Evolutionary conservation across 2,329 filamentous ascomycete species (phyloP), one percentile per base, ranked within the genome.

Genomic region (Ophiostoma sp.): DNA sequence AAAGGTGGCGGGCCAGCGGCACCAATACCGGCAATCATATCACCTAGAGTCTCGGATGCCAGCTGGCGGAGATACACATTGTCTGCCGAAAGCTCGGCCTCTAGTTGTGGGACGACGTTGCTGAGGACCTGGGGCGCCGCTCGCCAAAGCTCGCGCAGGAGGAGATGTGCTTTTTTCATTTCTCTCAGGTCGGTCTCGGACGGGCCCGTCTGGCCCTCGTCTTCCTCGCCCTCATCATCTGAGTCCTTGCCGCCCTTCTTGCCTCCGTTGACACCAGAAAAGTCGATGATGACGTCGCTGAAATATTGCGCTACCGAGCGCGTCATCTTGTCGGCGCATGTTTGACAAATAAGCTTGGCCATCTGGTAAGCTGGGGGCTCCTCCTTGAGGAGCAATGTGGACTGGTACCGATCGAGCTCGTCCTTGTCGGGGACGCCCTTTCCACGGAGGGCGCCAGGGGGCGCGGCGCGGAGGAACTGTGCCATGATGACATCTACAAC

Each of bases 231-330:
- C 27, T 89, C 88, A 40, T 85, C 70, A 38, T 71, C 69, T 5
- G 68, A 66, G 27, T 67, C 67, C 27, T 70, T 68, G 11, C 18
- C 66, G n/a, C 18, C 66, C 12, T 65, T 69, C 36, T 67, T 18
- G 14, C 69, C 69, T 4, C 41, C 18, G 83, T 81, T 81, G 68
- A 83, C 81, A 4, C 85, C 85, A 49, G 88, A 93, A 3, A 93
- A 91, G 75, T 97, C 93, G 71, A 98, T 88, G 69, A 99, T 96
- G 66, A 98, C 93, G 68, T 96, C 93, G 78, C 93, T 96, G 77
- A 99, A 99, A 77, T 98, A 99, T 75, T 96, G 93, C 73, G 92
- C 94, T 68, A 98, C 89, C 73, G 96, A 92, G 71, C 93, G 89
- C 0, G 92, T 89, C 94, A 99, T 97, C 78, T 96, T 96, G 73